Evolutionary conservation across 257 asterid genomes (phyloP), one percentile per base, ranked within the genome.

Genomic region (Scutellaria barbata): DNA sequence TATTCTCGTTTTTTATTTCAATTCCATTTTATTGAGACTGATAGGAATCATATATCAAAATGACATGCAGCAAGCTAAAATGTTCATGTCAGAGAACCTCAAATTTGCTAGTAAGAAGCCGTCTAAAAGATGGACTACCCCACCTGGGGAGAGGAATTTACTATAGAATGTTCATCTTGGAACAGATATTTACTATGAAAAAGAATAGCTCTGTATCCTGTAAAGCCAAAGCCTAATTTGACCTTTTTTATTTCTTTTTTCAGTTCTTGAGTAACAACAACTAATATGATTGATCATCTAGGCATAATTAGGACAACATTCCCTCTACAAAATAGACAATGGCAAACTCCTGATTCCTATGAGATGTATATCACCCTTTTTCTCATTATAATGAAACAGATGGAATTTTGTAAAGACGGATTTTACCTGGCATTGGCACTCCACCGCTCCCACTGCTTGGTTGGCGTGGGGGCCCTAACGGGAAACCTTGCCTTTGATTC

Each of bases 391-490:
- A 33, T 59, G 61, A 74, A 35, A 50, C 20, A 11, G 20, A 30
- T 20, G 7, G 46, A 47, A 66, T 5, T 8, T 40, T 30, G 43
- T 22, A 20, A 9, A 6, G 58, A 33, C 39, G 63, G 63, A n/a
- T 30, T 74, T 73, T 82, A 91, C 97, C 96, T 79, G 89, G 86
- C 68, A 81, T 61, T 14, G 86, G 87, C 75, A 83, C 82, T 63
- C 91, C 96, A 50, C 57, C 74, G 54, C 80, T 78, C 68, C 83
- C 84, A 68, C 79, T 50, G 72, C 77, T 82, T 66, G 88, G 90
- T 48, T 72, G 85, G 54, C 60, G 84, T 46, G 87, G 78, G 52
- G 87, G 79, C 52, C 90, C 87, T 41, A 79, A 79, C 10, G 96
- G 88, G 65, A 76, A 83, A 45, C 88, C 88, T 76, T 80, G 92